These are phyloP conservation scores for Medicago arabica DNA, from an alignment of 306 rosid species.

Conservation along the genomic window DNA sequence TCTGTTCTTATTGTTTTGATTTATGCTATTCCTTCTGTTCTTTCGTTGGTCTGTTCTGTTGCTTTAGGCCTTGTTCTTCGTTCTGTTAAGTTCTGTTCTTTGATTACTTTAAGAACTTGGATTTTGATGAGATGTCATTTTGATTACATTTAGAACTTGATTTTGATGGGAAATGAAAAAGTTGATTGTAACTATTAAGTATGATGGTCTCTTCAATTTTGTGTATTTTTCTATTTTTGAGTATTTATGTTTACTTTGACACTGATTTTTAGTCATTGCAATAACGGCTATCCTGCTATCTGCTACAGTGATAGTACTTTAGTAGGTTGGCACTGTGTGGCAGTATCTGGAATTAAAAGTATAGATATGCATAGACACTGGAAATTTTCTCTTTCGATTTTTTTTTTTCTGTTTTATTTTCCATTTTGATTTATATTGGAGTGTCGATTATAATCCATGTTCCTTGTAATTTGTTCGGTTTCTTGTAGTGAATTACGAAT, in stretches of 20 bases:
- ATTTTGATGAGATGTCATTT: too few relatives aligned
- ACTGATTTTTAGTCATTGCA: not conserved
- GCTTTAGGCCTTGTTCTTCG: too few relatives aligned
- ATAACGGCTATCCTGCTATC: not conserved
- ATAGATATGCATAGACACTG: not conserved
- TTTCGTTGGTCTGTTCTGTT: too few relatives aligned
- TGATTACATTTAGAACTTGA: not conserved
- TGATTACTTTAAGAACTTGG: too few relatives aligned
- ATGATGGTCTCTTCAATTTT: too few relatives aligned
- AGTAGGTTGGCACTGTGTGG: not conserved
- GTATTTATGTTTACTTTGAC: not conserved
- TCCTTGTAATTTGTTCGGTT: not conserved
- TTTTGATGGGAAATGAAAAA: not conserved
- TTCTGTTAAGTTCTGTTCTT: too few relatives aligned
- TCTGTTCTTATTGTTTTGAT: not conserved
- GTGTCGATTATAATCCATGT: not conserved
- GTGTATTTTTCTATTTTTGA: too few relatives aligned
- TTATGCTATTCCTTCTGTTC: too few relatives aligned
- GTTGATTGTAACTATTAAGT: not conserved
- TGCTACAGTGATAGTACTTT: not conserved
- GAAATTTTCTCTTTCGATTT: not conserved
- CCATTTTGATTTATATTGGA: not conserved
- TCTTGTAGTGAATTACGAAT: not conserved
- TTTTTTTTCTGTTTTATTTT: conserved; percentile 3
- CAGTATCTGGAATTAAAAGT: too few relatives aligned